Evolutionary conservation across 352 stramenopile genomes (phyloP), one percentile per base, ranked within the genome.

Genomic region (Phytophthora pisi): DNA sequence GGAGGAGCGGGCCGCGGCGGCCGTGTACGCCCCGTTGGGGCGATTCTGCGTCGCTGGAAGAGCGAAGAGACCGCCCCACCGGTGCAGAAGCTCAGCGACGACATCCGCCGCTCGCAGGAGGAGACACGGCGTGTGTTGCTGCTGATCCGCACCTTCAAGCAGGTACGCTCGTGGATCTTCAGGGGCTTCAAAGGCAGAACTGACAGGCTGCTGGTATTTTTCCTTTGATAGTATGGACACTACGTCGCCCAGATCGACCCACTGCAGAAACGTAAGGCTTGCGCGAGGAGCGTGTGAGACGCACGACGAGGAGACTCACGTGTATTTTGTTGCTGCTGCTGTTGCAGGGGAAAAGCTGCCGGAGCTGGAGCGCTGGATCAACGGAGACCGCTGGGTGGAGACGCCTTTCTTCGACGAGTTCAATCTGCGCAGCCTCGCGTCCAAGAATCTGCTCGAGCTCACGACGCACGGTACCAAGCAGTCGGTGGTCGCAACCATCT

Each of bases 381-480:
- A 84, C 51, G 88, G 88, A 30, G 86, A 93, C 51, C 86, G 86
- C 10, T 96, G 83, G 83, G 76, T 96, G 20, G 88, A 96, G 60
- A 82, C 83, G 69, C 86, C 86, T 31, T 96, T 93, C 76, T 96
- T 96, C 46, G 86, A 96, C 65, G 89, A 93, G 63, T 94, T 96
- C 50, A 96, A 96, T 72, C 70, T 96, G 51, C 82, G 86, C 49
- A 90, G 76, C 46, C 75, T 96, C 38, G 88, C 86, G 51, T 89
- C 84, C 67, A 92, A 90, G 72, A 91, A 92, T 63, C 64, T 92
- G 26, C 70, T 96, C 31, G 86, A 96, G 71, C 82, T 96, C 47
- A 92, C 86, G 36, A 90, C 81, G 23, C 89, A 96, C 62, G 88
- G 84, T 91, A 23, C 42, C 52, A 24, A 18, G 28, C 43, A 8